phyloP scores from a whole-genome alignment of 495 filamentous ascomycete species.

The Trichoderma gamsii region DNA sequence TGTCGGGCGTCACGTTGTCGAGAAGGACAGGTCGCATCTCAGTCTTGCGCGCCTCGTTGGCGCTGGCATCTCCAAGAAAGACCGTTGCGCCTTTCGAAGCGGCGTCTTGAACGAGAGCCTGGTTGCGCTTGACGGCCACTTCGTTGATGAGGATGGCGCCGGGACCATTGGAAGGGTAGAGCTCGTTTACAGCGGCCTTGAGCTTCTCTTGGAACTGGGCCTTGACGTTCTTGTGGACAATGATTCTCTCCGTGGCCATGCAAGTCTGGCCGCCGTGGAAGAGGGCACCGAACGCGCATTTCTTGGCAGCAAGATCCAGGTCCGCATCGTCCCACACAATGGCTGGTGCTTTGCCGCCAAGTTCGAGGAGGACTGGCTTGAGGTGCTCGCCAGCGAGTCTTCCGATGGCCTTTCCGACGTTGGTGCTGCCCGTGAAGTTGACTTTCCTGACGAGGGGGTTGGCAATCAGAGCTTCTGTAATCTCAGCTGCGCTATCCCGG shows the following conservation, averaged over 20 bases:
- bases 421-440: conserved; percentile 62
- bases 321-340: conserved; percentile 64
- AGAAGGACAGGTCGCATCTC: conserved; percentile 69
- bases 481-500: conserved; percentile 44
- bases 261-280: conserved; percentile 73
- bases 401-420: conserved; percentile 53
- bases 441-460: conserved; percentile 53
- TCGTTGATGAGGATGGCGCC: conserved; percentile 57
- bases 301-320: conserved; percentile 48
- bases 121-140: conserved; percentile 59
- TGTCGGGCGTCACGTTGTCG: conserved; percentile 61
- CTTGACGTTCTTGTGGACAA: conserved; percentile 67
- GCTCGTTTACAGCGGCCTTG: conserved; percentile 42
- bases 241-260: conserved; percentile 84
- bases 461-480: conserved; percentile 53
- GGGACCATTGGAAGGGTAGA: conserved; percentile 44
- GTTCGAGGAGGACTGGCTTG: conserved; percentile 64
- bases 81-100: conserved; percentile 62
- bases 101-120: conserved; percentile 59
- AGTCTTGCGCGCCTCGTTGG: conserved; percentile 42
- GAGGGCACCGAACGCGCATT: conserved; percentile 48
- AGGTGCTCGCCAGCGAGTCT: conserved; percentile 53
- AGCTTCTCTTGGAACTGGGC: conserved; percentile 60
- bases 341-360: conserved; percentile 61
- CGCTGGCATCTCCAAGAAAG: conserved; percentile 49